Base-by-base conservation (phyloP, 1,139 yeast species). In the Geotrichum aggregatum region DNA sequence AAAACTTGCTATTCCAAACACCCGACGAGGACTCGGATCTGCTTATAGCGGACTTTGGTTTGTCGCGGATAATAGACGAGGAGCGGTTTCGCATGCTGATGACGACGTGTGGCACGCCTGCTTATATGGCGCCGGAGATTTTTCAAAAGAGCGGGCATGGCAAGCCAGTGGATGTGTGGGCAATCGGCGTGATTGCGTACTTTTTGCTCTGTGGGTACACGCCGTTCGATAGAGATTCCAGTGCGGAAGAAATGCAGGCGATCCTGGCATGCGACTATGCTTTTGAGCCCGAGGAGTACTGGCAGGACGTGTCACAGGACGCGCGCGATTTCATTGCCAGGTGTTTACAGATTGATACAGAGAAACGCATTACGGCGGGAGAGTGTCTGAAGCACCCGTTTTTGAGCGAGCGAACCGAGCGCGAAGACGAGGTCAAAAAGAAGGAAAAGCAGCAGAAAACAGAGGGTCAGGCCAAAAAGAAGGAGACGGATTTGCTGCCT, bases 171-270 rank as follows among this genome's bases (percentile, higher is more conserved):
- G 94, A 85, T 64, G 74, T 84, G 34, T 85, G 94, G 94, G 85
- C 92, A 0, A 71, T 84, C 24, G 92, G 92, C 1, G 91, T 84
- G 5, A 71, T 83, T 39, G 76, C 84, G 1, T 85, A 84, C 64
- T 84, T 84, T 61, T 76, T 84, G 77, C 74, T 83, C 11, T 77
- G 85, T 59, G 92, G 92, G 1, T 84, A 84, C 63, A 80, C 85
- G 68, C 94, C 94, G 0, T 85, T 85, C 66, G 92, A 85, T 61
- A 79, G 91, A 58, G 92, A 84, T 54, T 77, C 82, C 5, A 84
- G 83, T 47, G 78, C 77, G 0, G 91, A 84, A 62, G 87, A 88
- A 19, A 75, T 76, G 62, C 76, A 79, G 50, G 87, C 88, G 21
- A 84, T 85, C 30, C 56, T 64, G 21, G 70, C 67, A 5, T 81